Evolutionary conservation across 2,329 filamentous ascomycete species (phyloP).

Genomic region (Colletotrichum tanaceti): DNA sequence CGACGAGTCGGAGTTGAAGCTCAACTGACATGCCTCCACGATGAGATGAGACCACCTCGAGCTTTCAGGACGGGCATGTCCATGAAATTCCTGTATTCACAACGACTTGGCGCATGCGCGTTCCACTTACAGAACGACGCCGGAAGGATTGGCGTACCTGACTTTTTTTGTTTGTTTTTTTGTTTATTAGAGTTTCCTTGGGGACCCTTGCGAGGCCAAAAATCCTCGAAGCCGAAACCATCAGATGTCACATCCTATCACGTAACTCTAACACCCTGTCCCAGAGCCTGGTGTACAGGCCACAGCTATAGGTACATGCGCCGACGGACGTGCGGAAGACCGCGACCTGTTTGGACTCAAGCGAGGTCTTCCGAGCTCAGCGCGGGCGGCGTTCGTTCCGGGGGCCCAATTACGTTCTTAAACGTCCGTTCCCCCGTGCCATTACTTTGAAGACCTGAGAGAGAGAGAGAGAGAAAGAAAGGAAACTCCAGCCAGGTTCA

Average conservation of each 20-base stretch:
- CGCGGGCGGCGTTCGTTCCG: slow-evolving; percentile 3
- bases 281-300: too few species aligned
- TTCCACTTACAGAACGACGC: slow-evolving; percentile 9
- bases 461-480: too few species aligned
- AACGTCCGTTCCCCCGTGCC: background rate
- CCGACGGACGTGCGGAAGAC: slow-evolving; percentile 13
- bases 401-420: background rate
- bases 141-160: background rate
- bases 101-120: slow-evolving; percentile 14
- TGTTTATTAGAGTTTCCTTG: slow-evolving; percentile 20
- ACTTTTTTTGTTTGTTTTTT: too few species aligned
- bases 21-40: background rate
- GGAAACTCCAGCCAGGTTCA: background rate
- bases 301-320: too few species aligned
- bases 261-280: background rate
- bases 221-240: background rate
- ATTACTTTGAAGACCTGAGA: background rate
- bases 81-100: background rate
- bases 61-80: background rate
- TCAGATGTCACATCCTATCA: slow-evolving; percentile 29
- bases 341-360: slow-evolving; percentile 14
- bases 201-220: slow-evolving; percentile 1
- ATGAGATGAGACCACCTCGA: slow-evolving; percentile 1
- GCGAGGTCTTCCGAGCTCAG: background rate
- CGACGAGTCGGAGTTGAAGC: slow-evolving; percentile 12